Evolutionary conservation across 2,329 filamentous ascomycete genomes (phyloP).

Genomic region (Trichoderma aggressivum): DNA sequence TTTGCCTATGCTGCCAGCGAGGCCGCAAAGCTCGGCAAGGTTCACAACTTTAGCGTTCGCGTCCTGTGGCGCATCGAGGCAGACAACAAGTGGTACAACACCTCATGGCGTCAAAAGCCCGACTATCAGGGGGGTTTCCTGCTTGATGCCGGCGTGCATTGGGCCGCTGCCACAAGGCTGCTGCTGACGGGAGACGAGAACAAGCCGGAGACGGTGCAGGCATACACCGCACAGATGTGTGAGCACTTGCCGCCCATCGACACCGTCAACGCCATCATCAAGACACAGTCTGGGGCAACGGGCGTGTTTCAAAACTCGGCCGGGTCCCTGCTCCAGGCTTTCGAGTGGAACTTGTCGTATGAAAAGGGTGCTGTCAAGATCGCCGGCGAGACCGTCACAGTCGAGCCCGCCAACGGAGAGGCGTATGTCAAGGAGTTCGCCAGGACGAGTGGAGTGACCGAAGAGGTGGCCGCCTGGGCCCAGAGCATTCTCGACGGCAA

Average conservation of each 20-base stretch:
- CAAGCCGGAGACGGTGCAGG: constrained; percentile 45
- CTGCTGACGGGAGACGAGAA: constrained; percentile 48
- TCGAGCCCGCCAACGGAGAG: constrained; percentile 36
- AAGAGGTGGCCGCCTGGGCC: constrained; percentile 61
- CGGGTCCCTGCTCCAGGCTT: constrained; percentile 52
- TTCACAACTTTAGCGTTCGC: constrained; percentile 47
- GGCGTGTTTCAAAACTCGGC: constrained; percentile 58
- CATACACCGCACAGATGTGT: constrained; percentile 53
- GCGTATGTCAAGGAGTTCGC: constrained; percentile 42
- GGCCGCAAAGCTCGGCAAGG: constrained; percentile 29
- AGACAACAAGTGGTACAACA: constrained; percentile 48
- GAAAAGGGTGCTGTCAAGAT: constrained; percentile 55
- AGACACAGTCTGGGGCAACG: constrained; percentile 50
- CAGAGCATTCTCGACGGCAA: constrained; percentile 47
- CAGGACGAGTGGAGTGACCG: constrained; percentile 51
- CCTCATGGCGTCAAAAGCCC: constrained; percentile 64
- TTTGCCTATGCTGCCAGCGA: constrained; percentile 52
- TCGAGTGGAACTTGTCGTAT: constrained; percentile 55
- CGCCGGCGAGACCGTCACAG: constrained; percentile 41
- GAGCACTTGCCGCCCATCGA: constrained; percentile 62
- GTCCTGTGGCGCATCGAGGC: constrained; percentile 35
- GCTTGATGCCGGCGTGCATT: constrained; percentile 74
- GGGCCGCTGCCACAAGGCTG: constrained; percentile 58
- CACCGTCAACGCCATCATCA: constrained; percentile 58
- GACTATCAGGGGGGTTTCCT: constrained; percentile 73